Percentiles rank a stretch among this genome's conserved stretches.
Conservation (phyloP, 2,329 filamentous ascomycete genomes). For the Raffaelea albimanens region DNA sequence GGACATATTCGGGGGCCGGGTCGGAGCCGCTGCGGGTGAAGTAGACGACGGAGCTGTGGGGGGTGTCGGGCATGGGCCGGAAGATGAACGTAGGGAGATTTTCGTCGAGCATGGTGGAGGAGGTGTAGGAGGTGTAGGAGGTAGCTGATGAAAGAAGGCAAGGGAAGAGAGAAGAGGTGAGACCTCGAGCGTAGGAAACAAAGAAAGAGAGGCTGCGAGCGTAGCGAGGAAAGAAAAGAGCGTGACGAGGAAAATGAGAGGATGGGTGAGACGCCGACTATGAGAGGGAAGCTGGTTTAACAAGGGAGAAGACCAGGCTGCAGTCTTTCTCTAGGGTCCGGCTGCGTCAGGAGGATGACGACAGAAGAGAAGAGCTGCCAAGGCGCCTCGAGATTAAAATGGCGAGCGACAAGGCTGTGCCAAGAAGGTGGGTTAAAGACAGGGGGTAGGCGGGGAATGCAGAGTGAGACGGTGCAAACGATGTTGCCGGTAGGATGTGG, state of each 20-base stretch:
- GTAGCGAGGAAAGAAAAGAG: not conserved
- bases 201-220: not conserved
- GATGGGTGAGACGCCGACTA: not conserved
- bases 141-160: not conserved
- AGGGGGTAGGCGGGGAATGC: too few relatives aligned
- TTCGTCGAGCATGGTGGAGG: constrained; percentile 69
- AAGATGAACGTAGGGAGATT: constrained; percentile 70
- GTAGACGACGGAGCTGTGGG: constrained; percentile 47
- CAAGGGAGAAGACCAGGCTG: not conserved
- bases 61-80: constrained; percentile 40
- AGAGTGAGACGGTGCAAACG: too few relatives aligned
- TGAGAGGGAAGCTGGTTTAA: not conserved
- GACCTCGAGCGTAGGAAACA: not conserved
- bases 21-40: constrained; percentile 69
- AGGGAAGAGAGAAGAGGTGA: not conserved
- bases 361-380: too few relatives aligned
- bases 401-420: not conserved
- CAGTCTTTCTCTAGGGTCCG: not conserved
- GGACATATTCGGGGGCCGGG: constrained; percentile 67
- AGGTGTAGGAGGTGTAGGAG: not conserved
- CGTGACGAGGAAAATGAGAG: not conserved
- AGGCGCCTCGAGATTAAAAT: not conserved
- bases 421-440: not conserved
- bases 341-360: not conserved
- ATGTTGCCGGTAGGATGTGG: not conserved